Percentiles rank a stretch among this genome's conserved stretches.
Conservation (phyloP, 768 basidiomycete genomes). For the Cyclocybe cylindracea region DNA sequence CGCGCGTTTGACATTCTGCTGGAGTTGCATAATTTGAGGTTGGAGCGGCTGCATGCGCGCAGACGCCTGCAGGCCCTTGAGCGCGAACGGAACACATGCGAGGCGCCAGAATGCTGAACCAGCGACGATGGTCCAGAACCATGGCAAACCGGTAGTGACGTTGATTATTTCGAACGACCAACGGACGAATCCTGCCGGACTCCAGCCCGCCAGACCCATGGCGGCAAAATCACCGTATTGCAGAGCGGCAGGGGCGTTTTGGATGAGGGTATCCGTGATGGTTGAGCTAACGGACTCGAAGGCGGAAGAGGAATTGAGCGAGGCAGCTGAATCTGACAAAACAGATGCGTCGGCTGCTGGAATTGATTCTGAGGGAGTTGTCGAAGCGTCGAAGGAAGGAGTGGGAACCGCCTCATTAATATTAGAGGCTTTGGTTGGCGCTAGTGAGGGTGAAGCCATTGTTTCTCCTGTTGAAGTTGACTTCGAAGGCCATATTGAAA, state of each 20-base stretch:
- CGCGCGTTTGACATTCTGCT: slow-evolving; percentile 43
- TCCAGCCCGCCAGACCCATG: slow-evolving; percentile 63
- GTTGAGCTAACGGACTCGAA: slow-evolving; percentile 8
- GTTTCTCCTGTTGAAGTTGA: not conserved
- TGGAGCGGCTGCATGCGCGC: slow-evolving; percentile 63
- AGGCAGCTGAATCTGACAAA: not conserved
- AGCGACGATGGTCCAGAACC: slow-evolving; percentile 81
- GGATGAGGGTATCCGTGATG: slow-evolving; percentile 26
- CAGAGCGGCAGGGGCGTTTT: slow-evolving; percentile 42
- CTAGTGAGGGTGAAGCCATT: too few species aligned
- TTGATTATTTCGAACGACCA: slow-evolving; percentile 70
- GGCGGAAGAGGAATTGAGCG: slow-evolving; percentile 5
- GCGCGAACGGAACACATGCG: slow-evolving; percentile 58
- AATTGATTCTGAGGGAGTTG: not conserved
- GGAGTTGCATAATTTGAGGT: slow-evolving; percentile 47
- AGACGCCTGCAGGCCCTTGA: slow-evolving; percentile 57
- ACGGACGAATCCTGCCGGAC: slow-evolving; percentile 63
- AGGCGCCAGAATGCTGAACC: slow-evolving; percentile 64
- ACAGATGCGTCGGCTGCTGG: not conserved
- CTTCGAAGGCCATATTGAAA: slow-evolving; percentile 3
- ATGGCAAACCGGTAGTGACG: slow-evolving; percentile 69
- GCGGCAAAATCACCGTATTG: slow-evolving; percentile 74
- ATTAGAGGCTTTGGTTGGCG: too few species aligned
- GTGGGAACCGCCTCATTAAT: too few species aligned
- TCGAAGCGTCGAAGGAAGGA: too few species aligned